These are phyloP conservation scores for Rhytidiadelphus loreus DNA, from an alignment of 225 moss, liverwort and hornwort genomes.

Conservation along the genomic window DNA sequence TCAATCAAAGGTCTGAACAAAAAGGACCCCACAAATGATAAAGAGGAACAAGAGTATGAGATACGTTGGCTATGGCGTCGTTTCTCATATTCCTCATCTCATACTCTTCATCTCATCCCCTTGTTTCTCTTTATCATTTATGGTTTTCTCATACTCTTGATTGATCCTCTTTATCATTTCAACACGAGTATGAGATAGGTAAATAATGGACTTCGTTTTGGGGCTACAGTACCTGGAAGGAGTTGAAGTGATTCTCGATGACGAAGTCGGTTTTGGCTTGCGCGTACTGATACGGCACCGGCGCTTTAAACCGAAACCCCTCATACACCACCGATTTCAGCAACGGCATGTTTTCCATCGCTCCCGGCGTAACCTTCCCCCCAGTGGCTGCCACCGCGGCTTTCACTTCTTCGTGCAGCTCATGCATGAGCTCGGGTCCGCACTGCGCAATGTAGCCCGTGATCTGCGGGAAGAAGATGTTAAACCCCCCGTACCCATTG, in stretches of 20 bases:
- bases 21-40: not conserved
- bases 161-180: not conserved
- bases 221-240: constrained; percentile 19
- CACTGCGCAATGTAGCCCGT: not conserved
- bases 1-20: not conserved
- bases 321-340: constrained; percentile 39
- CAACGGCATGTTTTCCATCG: constrained; percentile 29
- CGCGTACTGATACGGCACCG: constrained; percentile 52
- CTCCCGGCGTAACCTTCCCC: constrained; percentile 11
- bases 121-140: not conserved
- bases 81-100: not conserved
- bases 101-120: not conserved
- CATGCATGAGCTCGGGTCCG: constrained; percentile 25
- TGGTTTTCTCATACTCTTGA: not conserved
- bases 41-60: not conserved
- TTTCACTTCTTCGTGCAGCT: constrained; percentile 29
- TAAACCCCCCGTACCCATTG: constrained; percentile 42
- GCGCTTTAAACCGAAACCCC: constrained; percentile 26
- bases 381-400: constrained; percentile 8
- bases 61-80: not conserved
- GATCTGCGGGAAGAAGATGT: constrained; percentile 38
- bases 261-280: constrained; percentile 44
- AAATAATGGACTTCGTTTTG: not conserved
- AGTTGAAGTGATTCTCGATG: constrained; percentile 35
- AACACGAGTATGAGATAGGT: not conserved